Evolutionary conservation across 2,329 filamentous ascomycete genomes (phyloP).

Genomic region (Teratosphaeria pseudoeucalypti): DNA sequence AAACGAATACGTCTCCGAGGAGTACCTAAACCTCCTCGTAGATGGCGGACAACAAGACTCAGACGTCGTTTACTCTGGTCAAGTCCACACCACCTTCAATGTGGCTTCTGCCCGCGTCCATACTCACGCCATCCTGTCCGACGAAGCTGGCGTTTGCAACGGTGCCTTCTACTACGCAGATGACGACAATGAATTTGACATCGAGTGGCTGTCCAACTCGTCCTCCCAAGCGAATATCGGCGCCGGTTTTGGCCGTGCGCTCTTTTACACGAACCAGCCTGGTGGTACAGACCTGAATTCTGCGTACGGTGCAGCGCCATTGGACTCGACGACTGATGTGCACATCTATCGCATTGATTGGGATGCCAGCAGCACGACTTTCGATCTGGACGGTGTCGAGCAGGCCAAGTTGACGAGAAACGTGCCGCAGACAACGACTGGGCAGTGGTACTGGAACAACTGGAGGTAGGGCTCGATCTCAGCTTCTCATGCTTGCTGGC

Average conservation of each 20-base stretch:
- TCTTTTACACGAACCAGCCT: slow-evolving; percentile 14
- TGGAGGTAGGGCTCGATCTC: slow-evolving; percentile 7
- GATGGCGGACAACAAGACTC: slow-evolving; percentile 6
- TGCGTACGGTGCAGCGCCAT: neutral
- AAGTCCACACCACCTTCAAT: slow-evolving; percentile 7
- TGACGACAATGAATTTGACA: slow-evolving; percentile 15
- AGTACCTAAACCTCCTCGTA: slow-evolving; percentile 10
- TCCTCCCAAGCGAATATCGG: slow-evolving; percentile 8
- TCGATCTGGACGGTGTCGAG: slow-evolving; percentile 11
- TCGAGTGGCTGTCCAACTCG: slow-evolving; percentile 15
- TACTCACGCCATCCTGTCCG: slow-evolving; percentile 5
- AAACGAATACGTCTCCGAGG: slow-evolving; percentile 6
- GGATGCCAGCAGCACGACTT: slow-evolving; percentile 6
- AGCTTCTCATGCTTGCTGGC: neutral
- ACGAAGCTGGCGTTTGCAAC: slow-evolving; percentile 5
- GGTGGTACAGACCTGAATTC: neutral
- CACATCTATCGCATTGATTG: slow-evolving; percentile 18
- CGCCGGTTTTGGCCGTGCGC: slow-evolving; percentile 4
- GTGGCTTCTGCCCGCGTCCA: slow-evolving; percentile 9
- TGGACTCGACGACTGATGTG: slow-evolving; percentile 5
- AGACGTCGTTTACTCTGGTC: slow-evolving; percentile 6
- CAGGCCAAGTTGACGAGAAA: slow-evolving; percentile 5
- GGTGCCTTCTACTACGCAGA: slow-evolving; percentile 13
- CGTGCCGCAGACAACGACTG: slow-evolving; percentile 8
- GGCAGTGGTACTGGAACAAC: slow-evolving; percentile 15